A percentile compares a stretch with the other conserved stretches of the same genome.
These are phyloP conservation scores for Aspergillus bridgeri DNA, from an alignment of 495 filamentous ascomycete species.

Conservation along the genomic window DNA sequence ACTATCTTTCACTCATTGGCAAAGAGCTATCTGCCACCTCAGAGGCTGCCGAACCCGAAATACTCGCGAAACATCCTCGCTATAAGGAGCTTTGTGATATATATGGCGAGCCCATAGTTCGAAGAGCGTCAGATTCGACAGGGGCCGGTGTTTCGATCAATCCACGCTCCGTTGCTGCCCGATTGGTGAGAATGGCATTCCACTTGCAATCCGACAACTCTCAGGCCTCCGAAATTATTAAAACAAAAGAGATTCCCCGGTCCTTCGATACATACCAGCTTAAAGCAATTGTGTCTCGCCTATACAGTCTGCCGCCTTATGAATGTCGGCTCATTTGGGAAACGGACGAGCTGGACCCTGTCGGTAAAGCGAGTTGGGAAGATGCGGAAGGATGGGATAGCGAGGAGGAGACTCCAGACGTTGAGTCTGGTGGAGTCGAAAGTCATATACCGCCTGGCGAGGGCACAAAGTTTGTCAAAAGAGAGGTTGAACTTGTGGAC, in stretches of 20 bases:
- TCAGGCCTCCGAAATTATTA: constrained; percentile 8
- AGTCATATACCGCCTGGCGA: constrained; percentile 7
- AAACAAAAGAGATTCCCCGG: constrained; percentile 62
- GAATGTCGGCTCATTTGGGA: constrained; percentile 68
- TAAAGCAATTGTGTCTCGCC: constrained; percentile 68
- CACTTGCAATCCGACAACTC: constrained; percentile 11
- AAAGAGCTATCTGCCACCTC: constrained; percentile 64
- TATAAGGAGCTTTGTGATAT: constrained; percentile 69
- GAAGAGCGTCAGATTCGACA: constrained; percentile 25
- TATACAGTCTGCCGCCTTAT: constrained; percentile 64
- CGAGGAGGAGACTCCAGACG: constrained; percentile 48
- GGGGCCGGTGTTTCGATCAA: constrained; percentile 33
- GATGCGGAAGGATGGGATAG: constrained; percentile 58
- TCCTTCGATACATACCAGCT: constrained; percentile 75
- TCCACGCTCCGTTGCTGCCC: constrained; percentile 70
- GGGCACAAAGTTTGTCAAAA: constrained; percentile 55
- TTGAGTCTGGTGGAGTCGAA: neutral
- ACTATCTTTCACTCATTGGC: constrained; percentile 80
- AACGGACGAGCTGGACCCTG: constrained; percentile 80
- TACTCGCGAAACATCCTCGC: constrained; percentile 61
- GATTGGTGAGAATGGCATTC: constrained; percentile 66
- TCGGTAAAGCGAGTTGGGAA: constrained; percentile 50
- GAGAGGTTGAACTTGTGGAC: constrained; percentile 79
- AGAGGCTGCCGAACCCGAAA: constrained; percentile 46
- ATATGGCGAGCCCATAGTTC: constrained; percentile 64